Base-by-base conservation (phyloP, 257 asterid species). In the Rubia yunnanensis region DNA sequence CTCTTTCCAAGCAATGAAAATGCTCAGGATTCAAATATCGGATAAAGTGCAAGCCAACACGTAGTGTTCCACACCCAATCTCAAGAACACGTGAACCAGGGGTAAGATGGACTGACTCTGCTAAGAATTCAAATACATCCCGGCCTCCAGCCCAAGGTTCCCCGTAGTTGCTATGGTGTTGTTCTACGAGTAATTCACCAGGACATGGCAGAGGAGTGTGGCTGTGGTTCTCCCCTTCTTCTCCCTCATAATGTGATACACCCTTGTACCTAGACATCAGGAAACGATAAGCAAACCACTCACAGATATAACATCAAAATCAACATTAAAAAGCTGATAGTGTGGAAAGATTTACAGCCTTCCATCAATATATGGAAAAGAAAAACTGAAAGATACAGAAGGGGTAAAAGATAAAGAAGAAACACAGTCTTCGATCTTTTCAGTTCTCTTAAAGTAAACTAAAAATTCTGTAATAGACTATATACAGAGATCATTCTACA, bases 101-200 rank as follows among this genome's bases (percentile, higher is more conserved):
- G 2, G 70, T 75, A 60, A 92, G 73, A 39, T 70, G 77, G 66
- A 82, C 74, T 1, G 88, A 76, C 69, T 79, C 88, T 1, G 97
- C 99, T 32, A 92, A 86, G 76, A 87, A 92, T 52, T 89, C 97
- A 53, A 87, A 92, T 11, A 84, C 96, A 63, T 92, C 99, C 53
- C 97, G 81, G 55, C 99, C 99, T 46, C 99, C 99, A 1, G 99
- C 96, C 97, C 99, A 92, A 22, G 99, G 99, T 80, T 92, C 99
- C 46, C 99, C 99, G 30, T 92, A 92, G 73, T 89, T 82, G 87
- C 99, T 92, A 77, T 89, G 97, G 72, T 92, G 99, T 68, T 87
- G 84, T 78, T 92, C 99, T 2, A 92, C 97, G 6, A 89, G 96
- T 52, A 92, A 85, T 71, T 89, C 95, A 7, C 91, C 88, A 0